Percentiles rank a stretch among this genome's conserved stretches.
These are phyloP conservation scores for Pichia occidentalis DNA, from an alignment of 805 yeast species.

Conservation along the genomic window DNA sequence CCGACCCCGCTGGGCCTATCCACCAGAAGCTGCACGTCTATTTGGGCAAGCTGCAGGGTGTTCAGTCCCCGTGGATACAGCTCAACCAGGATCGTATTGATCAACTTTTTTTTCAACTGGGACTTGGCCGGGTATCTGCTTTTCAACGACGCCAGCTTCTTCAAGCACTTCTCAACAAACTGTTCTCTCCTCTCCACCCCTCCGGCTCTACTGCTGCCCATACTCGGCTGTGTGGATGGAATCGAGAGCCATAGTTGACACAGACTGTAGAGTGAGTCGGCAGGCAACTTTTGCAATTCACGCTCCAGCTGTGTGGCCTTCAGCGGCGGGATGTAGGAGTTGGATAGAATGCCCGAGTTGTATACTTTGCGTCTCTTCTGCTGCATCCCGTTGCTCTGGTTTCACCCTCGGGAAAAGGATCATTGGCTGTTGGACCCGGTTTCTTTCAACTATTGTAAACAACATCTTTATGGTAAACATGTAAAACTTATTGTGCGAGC, in stretches of 20 bases:
- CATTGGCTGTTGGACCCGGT: not conserved
- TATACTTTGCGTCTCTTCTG: constrained; percentile 4
- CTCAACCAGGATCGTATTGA: constrained; percentile 42
- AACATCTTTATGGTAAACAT: too few species aligned
- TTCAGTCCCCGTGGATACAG: constrained; percentile 55
- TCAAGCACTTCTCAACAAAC: constrained; percentile 15
- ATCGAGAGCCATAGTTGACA: constrained; percentile 30
- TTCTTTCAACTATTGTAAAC: not conserved
- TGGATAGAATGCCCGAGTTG: constrained; percentile 28
- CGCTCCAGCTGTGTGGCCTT: constrained; percentile 20
- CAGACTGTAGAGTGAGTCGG: constrained; percentile 28
- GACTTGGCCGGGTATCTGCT: constrained; percentile 5
- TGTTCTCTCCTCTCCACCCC: constrained; percentile 17
- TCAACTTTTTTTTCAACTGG: constrained; percentile 27
- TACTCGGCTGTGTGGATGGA: constrained; percentile 26
- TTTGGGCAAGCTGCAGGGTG: constrained; percentile 59
- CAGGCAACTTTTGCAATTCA: constrained; percentile 23
- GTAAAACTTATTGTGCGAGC: too few species aligned
- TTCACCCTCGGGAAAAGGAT: too few species aligned
- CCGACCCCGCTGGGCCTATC: constrained; percentile 44
- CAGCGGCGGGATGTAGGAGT: constrained; percentile 29
- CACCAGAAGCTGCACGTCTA: constrained; percentile 59
- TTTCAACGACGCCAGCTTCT: constrained; percentile 11
- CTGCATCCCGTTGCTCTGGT: not conserved
- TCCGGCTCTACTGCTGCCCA: constrained; percentile 17